Percentiles rank a stretch among this genome's conserved stretches.
Conservation (phyloP, 371 early-diverging fungal genomes). For the Batkoa obscura region DNA sequence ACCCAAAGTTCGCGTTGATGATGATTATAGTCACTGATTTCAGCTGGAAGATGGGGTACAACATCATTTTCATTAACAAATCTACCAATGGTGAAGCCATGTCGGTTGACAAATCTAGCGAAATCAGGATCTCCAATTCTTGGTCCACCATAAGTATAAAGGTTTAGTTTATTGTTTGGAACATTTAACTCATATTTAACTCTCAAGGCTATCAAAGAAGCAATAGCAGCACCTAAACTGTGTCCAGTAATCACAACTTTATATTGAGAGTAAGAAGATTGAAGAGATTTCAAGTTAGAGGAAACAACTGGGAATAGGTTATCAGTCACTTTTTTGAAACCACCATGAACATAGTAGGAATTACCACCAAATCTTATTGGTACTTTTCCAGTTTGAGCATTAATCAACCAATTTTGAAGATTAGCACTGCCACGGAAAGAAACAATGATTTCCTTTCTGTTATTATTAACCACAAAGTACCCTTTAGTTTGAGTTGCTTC, state of each 20-base stretch:
- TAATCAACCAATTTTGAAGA: not conserved
- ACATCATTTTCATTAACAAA: not conserved
- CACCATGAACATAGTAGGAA: not conserved
- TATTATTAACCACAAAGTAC: not conserved
- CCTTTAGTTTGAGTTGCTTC: not conserved
- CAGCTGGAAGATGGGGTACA: not conserved
- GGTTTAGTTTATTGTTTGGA: not conserved
- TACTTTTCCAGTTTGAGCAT: not conserved
- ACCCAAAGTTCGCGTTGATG: not conserved
- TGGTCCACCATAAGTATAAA: not conserved
- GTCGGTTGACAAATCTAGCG: not conserved
- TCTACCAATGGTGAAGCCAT: not conserved
- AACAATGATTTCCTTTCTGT: not conserved
- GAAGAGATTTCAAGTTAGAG: not conserved
- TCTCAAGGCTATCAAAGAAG: not conserved
- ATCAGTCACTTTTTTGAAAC: not conserved
- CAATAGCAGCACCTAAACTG: not conserved
- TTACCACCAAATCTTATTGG: not conserved
- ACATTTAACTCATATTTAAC: not conserved
- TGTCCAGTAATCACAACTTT: not conserved
- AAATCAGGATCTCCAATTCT: not conserved
- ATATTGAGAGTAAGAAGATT: not conserved
- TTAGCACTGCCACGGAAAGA: not conserved
- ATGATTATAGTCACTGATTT: not conserved
- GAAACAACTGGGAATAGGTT: not conserved